Evolutionary conservation across 2,329 filamentous ascomycete genomes (phyloP), one percentile per base, ranked within the genome.

Genomic region (Colletotrichum lini): DNA sequence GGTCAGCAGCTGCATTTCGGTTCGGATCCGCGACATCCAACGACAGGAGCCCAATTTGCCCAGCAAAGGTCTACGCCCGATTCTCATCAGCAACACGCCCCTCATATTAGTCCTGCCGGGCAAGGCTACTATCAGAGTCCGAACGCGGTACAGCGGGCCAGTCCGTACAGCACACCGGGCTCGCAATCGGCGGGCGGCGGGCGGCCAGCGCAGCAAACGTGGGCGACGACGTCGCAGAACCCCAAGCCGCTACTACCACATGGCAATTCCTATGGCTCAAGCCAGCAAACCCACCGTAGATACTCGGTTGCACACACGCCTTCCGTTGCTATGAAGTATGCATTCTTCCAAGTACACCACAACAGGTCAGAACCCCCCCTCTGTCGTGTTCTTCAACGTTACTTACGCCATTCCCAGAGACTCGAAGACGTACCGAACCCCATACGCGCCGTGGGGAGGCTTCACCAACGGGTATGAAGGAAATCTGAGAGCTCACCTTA

Each of bases 381-480:
- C 26, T 30, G 26, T 7, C 12, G 21, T 53, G n/a, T 40, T 8
- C 5, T 9, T 4, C 4, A 60, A 6, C 26, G 44, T 10, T 13
- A 53, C 72, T 52, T 72, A 80, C 73, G 79, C 59, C 10, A 57
- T 15, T 35, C n/a, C 5, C 72, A 89, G 87, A 79, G 86, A 89
- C 70, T 81, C 86, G 7, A 83, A 85, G 9, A 86, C 86, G 65
- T 91, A 92, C 70, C 85, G 87, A 60, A 90, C 88, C 5, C 90
- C 90, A 1, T 92, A 91, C 76, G 84, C 86, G 18, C 81, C 84
- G 2, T 84, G 82, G 80, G 86, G 87, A 30, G 89, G 89, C 0
- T 91, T 91, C 74, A 89, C 86, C 44, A 91, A 91, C 72, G 88
- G 88, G 5, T 90, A 90, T 67, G 87, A 90, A 77, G 87, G 86